phyloP scores from a whole-genome alignment of 1,284 basidiomycete species.

The Schizophyllum amplum region DNA sequence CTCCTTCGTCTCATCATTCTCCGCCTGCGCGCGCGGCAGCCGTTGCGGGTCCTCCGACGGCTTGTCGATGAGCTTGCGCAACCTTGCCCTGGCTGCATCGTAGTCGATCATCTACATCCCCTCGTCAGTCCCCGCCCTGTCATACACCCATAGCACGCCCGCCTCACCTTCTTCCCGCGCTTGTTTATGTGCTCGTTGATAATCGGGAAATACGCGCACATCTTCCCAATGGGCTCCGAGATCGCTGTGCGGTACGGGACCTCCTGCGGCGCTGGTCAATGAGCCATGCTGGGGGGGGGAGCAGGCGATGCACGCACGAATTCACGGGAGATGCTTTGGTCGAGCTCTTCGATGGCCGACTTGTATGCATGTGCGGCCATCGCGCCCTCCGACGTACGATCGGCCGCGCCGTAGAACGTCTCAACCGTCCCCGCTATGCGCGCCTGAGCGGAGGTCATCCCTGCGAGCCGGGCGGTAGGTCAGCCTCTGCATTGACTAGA shows the following conservation, averaged over 20 bases:
- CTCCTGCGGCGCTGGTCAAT: conserved; percentile 47
- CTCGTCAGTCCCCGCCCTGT: not conserved
- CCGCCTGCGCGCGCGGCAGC: conserved; percentile 85
- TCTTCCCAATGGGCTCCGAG: conserved; percentile 92
- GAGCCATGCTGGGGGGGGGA: conserved; percentile 4
- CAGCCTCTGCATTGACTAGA: not conserved
- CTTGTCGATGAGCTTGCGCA: conserved; percentile 89
- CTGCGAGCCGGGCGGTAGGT: conserved; percentile 28
- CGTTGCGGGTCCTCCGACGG: conserved; percentile 91
- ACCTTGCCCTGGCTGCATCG: conserved; percentile 83
- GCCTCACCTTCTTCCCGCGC: conserved; percentile 86
- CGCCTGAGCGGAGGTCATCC: conserved; percentile 90
- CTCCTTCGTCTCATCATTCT: conserved; percentile 89
- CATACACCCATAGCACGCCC: not conserved
- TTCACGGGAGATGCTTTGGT: conserved; percentile 79
- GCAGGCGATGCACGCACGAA: conserved; percentile 45
- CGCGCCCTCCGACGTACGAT: conserved; percentile 82
- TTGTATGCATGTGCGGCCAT: conserved; percentile 98
- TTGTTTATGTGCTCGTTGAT: conserved; percentile 94
- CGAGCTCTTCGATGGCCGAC: conserved; percentile 90
- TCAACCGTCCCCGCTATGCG: conserved; percentile 93
- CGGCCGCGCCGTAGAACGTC: conserved; percentile 85
- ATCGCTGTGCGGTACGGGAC: conserved; percentile 91
- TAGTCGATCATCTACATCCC: conserved; percentile 80
- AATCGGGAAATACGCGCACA: conserved; percentile 91